phyloP scores from a whole-genome alignment of 176 grass and related monocot species.

The Alopecurus myosuroides region DNA sequence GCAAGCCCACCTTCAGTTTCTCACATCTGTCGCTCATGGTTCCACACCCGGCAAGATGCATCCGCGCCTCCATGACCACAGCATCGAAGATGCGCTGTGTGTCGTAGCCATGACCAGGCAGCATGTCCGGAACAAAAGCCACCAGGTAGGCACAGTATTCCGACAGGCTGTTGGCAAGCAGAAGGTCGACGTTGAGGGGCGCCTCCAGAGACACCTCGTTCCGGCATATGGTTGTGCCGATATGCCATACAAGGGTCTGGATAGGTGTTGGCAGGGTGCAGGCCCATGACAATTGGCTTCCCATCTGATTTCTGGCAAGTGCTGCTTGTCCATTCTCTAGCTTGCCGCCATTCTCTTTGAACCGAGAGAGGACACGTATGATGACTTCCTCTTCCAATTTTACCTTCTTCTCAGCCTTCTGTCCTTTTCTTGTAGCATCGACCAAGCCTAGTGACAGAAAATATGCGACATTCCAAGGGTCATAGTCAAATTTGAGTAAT shows the following conservation, averaged over 20 bases:
- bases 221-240: not conserved
- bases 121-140: slow-evolving; percentile 24
- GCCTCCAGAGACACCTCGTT: not conserved
- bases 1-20: not conserved
- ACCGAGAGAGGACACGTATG: not conserved
- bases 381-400: not conserved
- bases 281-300: not conserved
- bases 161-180: slow-evolving; percentile 1
- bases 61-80: slow-evolving; percentile 4
- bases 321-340: not conserved
- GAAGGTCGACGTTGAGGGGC: not conserved
- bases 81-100: not conserved
- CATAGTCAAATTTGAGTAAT: not conserved
- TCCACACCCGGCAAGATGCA: not conserved
- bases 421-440: slow-evolving; percentile 2
- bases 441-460: not conserved
- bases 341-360: slow-evolving; percentile 1
- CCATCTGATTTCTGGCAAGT: not conserved
- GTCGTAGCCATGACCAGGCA: slow-evolving; percentile 6
- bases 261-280: not conserved
- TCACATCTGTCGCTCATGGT: not conserved
- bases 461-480: not conserved
- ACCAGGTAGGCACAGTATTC: slow-evolving; percentile 19
- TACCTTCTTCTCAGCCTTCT: not conserved
- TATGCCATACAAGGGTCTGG: slow-evolving; percentile 20